A percentile compares a stretch with the other conserved stretches of the same genome.
Evolutionary conservation across 345 rosid species (phyloP).

Genomic region (Salix caprea): DNA sequence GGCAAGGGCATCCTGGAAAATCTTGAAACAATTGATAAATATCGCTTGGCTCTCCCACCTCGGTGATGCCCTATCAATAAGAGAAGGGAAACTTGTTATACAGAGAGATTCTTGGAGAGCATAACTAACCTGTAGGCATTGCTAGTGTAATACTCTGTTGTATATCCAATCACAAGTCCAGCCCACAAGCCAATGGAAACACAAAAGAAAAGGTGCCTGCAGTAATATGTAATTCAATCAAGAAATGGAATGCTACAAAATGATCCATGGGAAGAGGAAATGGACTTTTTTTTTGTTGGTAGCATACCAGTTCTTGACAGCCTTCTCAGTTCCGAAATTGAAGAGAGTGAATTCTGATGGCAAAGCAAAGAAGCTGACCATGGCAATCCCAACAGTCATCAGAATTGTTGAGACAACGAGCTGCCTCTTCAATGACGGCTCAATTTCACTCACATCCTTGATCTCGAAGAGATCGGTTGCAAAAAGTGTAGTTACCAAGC

Average conservation of each 20-base stretch:
- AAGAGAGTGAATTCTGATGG: slow-evolving; percentile 63
- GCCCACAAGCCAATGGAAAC: slow-evolving; percentile 66
- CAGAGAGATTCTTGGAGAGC: neutral
- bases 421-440: slow-evolving; percentile 57
- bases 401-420: slow-evolving; percentile 62
- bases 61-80: neutral
- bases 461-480: slow-evolving; percentile 63
- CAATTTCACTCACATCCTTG: slow-evolving; percentile 46
- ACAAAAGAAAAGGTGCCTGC: slow-evolving; percentile 67
- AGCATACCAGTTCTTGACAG: slow-evolving; percentile 55
- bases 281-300: neutral
- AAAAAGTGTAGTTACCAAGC: slow-evolving; percentile 58
- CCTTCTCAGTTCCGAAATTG: slow-evolving; percentile 51
- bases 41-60: neutral
- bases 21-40: neutral
- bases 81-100: neutral
- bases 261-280: neutral
- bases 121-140: slow-evolving; percentile 54
- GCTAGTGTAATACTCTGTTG: slow-evolving; percentile 61
- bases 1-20: neutral
- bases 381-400: slow-evolving; percentile 60
- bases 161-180: slow-evolving; percentile 59
- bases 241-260: neutral
- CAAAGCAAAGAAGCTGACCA: slow-evolving; percentile 45
- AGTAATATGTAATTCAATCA: slow-evolving; percentile 5